These are phyloP conservation scores for Geoglossum glabrum DNA, from an alignment of 495 filamentous ascomycete species.

Conservation along the genomic window DNA sequence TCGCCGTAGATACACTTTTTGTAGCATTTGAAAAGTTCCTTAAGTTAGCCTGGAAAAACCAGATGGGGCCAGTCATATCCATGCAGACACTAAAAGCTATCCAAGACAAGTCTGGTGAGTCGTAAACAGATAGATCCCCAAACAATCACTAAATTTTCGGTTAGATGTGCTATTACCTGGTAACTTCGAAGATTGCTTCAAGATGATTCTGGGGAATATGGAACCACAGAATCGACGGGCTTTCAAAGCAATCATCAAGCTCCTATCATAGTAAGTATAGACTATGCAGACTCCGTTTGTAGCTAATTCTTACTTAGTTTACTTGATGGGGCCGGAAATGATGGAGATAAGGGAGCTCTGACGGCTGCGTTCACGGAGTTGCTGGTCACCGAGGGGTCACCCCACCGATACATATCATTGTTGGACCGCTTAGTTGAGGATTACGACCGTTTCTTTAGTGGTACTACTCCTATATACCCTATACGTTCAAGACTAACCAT, in stretches of 20 bases:
- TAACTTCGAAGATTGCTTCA: conserved; percentile 77
- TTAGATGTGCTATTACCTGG: conserved; percentile 2
- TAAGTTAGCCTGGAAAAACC: conserved; percentile 67
- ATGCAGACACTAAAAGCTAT: conserved; percentile 41
- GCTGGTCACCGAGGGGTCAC: conserved; percentile 52
- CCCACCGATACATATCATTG: conserved; percentile 72
- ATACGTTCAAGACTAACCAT: not conserved
- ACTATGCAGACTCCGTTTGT: not conserved
- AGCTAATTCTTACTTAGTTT: conserved; percentile 18
- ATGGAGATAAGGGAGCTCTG: conserved; percentile 76
- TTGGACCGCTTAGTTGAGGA: conserved; percentile 87
- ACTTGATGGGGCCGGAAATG: conserved; percentile 83
- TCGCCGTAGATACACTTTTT: conserved; percentile 75
- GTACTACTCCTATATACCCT: conserved; percentile 20
- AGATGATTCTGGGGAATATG: conserved; percentile 52
- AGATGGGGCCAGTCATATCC: conserved; percentile 67
- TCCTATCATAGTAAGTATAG: conserved; percentile 44
- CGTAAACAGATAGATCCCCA: not conserved
- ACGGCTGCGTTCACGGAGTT: conserved; percentile 83
- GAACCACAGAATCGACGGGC: conserved; percentile 84
- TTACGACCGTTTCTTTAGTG: conserved; percentile 69
- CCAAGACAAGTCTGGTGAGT: conserved; percentile 41
- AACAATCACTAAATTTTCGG: not conserved
- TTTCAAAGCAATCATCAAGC: conserved; percentile 61
- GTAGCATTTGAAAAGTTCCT: conserved; percentile 90